Evolutionary conservation across 371 early-diverging fungal genomes (phyloP).

Genomic region (Mucor lusitanicus): DNA sequence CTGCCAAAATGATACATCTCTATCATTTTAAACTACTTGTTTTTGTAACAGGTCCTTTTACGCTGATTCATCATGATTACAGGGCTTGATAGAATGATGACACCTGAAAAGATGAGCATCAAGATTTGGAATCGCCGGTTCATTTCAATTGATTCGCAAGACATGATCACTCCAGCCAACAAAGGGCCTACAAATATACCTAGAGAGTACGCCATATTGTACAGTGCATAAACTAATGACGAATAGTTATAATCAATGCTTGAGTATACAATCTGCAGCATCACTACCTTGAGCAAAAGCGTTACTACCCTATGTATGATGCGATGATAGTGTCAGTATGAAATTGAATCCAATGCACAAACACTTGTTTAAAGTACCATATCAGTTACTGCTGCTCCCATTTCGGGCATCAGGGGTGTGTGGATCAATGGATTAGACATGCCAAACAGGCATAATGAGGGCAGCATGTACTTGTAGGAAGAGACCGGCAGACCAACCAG

Average conservation of each 20-base stretch:
- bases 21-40: neutral
- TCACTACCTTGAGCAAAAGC: conserved; percentile 18
- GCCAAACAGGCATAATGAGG: conserved; percentile 38
- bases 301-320: conserved; percentile 1
- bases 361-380: conserved; percentile 27
- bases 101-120: conserved; percentile 5
- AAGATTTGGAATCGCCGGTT: neutral
- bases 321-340: neutral
- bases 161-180: conserved; percentile 26
- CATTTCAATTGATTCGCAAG: neutral
- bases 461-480: conserved; percentile 24
- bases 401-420: conserved; percentile 43
- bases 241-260: neutral
- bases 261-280: too few relatives aligned
- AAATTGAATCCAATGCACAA: neutral
- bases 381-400: conserved; percentile 36
- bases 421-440: conserved; percentile 36
- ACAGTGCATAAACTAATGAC: conserved; percentile 20
- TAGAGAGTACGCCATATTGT: conserved; percentile 36
- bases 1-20: neutral
- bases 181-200: conserved; percentile 45
- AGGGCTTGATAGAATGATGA: neutral
- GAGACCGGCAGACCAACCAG: conserved; percentile 27
- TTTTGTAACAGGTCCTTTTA: neutral
- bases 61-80: neutral